phyloP scores from a whole-genome alignment of 1,139 yeast species.

The Yamadazyma jaroonii region DNA sequence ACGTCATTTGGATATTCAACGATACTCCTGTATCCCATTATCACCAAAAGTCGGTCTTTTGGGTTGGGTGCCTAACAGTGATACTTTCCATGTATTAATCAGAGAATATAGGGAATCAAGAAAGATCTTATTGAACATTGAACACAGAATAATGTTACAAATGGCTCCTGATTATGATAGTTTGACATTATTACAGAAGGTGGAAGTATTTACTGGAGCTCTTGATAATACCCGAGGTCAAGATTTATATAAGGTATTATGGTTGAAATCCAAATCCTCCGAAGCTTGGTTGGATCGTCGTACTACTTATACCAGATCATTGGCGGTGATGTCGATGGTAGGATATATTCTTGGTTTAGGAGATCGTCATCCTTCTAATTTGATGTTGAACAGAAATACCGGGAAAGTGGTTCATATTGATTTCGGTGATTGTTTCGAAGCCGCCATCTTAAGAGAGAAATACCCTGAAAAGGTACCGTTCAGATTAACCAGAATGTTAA shows the following conservation, averaged over 20 bases:
- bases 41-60: conserved; percentile 96
- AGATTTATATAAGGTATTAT: conserved; percentile 89
- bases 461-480: conserved; percentile 98
- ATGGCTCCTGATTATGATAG: conserved; percentile 98
- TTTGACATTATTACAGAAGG: conserved; percentile 83
- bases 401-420: conserved; percentile 97
- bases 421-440: conserved; percentile 99
- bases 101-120: conserved; percentile 91
- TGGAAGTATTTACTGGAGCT: conserved; percentile 95
- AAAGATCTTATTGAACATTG: conserved; percentile 84
- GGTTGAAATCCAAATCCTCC: conserved; percentile 94
- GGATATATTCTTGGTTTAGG: conserved; percentile 96
- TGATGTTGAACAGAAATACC: conserved; percentile 90
- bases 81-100: conserved; percentile 91
- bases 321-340: conserved; percentile 98
- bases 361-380: conserved; percentile 95
- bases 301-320: conserved; percentile 90
- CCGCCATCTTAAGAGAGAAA: conserved; percentile 92
- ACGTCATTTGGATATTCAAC: conserved; percentile 90
- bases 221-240: conserved; percentile 95
- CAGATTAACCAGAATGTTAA: conserved; percentile 92
- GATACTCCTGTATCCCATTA: conserved; percentile 88
- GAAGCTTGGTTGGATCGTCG: conserved; percentile 98
- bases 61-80: conserved; percentile 98
- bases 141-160: conserved; percentile 92